Evolutionary conservation across 2,329 filamentous ascomycete species (phyloP), one percentile per base, ranked within the genome.

Genomic region (Fusarium longipes): DNA sequence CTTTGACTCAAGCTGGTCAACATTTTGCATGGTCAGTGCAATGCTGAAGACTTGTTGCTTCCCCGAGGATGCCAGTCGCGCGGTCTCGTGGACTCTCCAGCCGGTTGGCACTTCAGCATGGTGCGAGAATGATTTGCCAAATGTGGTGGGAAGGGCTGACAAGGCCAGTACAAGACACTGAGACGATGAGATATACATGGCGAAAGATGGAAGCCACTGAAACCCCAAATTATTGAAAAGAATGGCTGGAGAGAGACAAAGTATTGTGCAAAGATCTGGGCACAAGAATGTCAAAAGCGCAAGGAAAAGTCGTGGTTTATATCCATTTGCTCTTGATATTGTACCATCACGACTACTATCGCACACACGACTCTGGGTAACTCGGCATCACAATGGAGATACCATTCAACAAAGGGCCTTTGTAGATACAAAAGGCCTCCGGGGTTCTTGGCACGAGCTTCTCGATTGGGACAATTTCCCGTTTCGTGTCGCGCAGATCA

Each of bases 21-120:
- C 33, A 15, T 62, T 63, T 58, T 66, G 55, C 62, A 67, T 47
- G 14, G 63, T 63, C 1, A 67, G 42, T 15, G 63, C 63, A 27
- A 67, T 56, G 11, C 63, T 67, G 44, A 67, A 66, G 50, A 67
- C 57, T 1, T 67, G 63, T 10, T 67, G 45, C 8, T 53, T 67
- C 3, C 35, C 57, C 7, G 47, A 15, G 3, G 47, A 24, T 1
- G 63, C 29, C 5, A 53, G 15, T 8, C 38, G 24, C 15, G 54
- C 42, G 4, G 33, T 40, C 0, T 65, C 48, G 5, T 64, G 36
- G 15, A 50, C 47, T 8, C 59, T 42, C 62, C 62, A 65, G 20
- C 62, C 61, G 5, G 36, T 45, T 8, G 61, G 61, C 0, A 30
- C 53, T 14, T 48, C 20, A 3, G 45, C 25, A 8, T 65, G 61